phyloP scores from a whole-genome alignment of 2,329 filamentous ascomycete species.

The Fusarium sp. region DNA sequence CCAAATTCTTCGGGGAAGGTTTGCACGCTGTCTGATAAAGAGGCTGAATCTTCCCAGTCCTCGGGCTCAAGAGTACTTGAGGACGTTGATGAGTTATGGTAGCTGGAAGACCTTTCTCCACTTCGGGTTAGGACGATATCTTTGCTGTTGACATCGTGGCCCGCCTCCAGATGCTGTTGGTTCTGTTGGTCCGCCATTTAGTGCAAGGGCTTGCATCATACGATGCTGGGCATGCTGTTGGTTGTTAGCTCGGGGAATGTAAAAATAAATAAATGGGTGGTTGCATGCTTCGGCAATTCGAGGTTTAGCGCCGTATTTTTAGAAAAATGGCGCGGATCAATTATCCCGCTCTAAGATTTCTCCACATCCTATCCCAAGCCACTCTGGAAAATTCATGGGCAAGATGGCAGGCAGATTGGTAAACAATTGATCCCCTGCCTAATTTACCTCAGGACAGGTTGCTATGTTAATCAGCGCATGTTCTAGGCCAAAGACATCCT shows the following conservation, averaged over 20 bases:
- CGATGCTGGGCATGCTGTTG: not conserved
- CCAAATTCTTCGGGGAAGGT: slow-evolving; percentile 59
- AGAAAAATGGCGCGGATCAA: too few relatives aligned
- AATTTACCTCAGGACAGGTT: too few relatives aligned
- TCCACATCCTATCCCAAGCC: too few relatives aligned
- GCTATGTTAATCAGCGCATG: too few relatives aligned
- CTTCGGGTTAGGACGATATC: not conserved
- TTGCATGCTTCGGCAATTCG: too few relatives aligned
- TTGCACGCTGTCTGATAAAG: slow-evolving; percentile 53
- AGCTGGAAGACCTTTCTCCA: slow-evolving; percentile 7
- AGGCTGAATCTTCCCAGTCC: slow-evolving; percentile 20
- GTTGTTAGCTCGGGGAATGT: not conserved
- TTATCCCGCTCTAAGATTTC: too few relatives aligned
- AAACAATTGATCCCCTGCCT: too few relatives aligned
- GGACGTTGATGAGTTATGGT: not conserved
- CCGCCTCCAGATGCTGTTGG: not conserved
- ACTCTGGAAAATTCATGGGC: too few relatives aligned
- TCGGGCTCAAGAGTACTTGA: slow-evolving; percentile 2
- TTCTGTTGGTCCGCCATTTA: not conserved
- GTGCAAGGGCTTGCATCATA: not conserved
- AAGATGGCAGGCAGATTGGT: too few relatives aligned
- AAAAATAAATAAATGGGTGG: not conserved
- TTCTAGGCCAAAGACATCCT: too few relatives aligned
- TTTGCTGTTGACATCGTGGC: not conserved
- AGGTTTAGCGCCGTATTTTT: too few relatives aligned